These are phyloP conservation scores for Lachancea thermotolerans DNA, from an alignment of 805 yeast genomes.

Conservation along the genomic window DNA sequence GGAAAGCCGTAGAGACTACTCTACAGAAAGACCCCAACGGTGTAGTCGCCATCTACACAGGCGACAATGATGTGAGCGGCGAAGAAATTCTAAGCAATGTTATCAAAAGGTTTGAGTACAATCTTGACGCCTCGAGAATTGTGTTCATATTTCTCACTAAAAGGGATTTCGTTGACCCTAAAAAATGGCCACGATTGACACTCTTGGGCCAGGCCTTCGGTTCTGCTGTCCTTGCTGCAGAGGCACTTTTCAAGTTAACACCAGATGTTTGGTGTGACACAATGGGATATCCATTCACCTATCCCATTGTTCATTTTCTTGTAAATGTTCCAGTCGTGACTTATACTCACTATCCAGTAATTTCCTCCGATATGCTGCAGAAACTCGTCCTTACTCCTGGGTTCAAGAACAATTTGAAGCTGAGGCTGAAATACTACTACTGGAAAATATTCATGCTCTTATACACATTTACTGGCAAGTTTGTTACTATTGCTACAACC, in stretches of 20 bases:
- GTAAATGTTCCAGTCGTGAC: constrained; percentile 71
- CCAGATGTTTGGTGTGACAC: constrained; percentile 96
- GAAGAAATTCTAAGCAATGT: constrained; percentile 47
- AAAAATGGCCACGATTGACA: constrained; percentile 73
- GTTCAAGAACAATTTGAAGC: constrained; percentile 15
- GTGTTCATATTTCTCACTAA: constrained; percentile 54
- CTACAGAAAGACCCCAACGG: constrained; percentile 42
- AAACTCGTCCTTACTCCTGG: constrained; percentile 38
- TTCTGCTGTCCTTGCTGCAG: constrained; percentile 57
- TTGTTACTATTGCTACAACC: constrained; percentile 57
- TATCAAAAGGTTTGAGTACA: constrained; percentile 47
- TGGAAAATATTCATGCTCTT: constrained; percentile 63
- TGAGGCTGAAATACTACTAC: constrained; percentile 46
- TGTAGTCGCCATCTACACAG: constrained; percentile 67
- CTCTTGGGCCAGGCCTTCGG: constrained; percentile 85
- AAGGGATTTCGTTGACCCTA: constrained; percentile 58
- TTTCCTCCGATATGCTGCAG: constrained; percentile 79
- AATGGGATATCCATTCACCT: constrained; percentile 86
- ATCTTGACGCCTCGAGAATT: constrained; percentile 44
- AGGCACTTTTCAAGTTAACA: constrained; percentile 57
- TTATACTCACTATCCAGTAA: constrained; percentile 92
- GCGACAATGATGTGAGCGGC: constrained; percentile 47
- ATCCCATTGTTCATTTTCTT: constrained; percentile 52
- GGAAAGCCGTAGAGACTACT: constrained; percentile 85
- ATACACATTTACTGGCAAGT: constrained; percentile 62